Base-by-base conservation (phyloP, 306 rosid genomes). In the Quercus ilex region DNA sequence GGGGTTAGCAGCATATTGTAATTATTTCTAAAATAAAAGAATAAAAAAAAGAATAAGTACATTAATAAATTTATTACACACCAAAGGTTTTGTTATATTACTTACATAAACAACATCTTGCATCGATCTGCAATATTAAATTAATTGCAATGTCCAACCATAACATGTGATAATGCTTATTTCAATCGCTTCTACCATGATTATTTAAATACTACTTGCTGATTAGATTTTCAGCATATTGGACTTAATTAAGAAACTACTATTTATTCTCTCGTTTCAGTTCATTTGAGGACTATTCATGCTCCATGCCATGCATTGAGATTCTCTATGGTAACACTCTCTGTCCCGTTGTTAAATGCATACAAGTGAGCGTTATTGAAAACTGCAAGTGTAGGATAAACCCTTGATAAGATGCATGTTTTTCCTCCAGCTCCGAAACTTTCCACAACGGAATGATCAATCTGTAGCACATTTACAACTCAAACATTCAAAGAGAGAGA, bases 231-330 rank as follows among this genome's bases (percentile, higher is more conserved):
- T 62, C 12, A 62, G 5, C 26, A 20, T 17, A 10, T 25, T 62
- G 1, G 68, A 19, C 26, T 17, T 9, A n/a, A 25, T 0, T 9
- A 6, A 20, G 26, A 62, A 2, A 43, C 3, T 43, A 33, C 38
- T 33, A 33, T 4, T 0, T 20, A 12, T 2, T 18, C 63, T 9
- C 10, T 10, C 12, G 28, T 17, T 17, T 77, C 20, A 83, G 1
- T 72, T 74, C 30, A 78, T 56, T 5, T 2, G 33, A 26, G 97
- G 94, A 62, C 73, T 76, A 51, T 62, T 88, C 99, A 91, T 92
- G 78, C 87, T 90, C 98, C 99, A 92, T 13, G 99, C 98, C 99
- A 92, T 13, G 99, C 99, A 3, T 55, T 80, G 19, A 95, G 75
- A 28, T 70, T 77, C 41, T 90, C 84, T 1, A 89, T 85, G 0